Evolutionary conservation across 331 rosid species (phyloP).

Genomic region (Malus hybrid): DNA sequence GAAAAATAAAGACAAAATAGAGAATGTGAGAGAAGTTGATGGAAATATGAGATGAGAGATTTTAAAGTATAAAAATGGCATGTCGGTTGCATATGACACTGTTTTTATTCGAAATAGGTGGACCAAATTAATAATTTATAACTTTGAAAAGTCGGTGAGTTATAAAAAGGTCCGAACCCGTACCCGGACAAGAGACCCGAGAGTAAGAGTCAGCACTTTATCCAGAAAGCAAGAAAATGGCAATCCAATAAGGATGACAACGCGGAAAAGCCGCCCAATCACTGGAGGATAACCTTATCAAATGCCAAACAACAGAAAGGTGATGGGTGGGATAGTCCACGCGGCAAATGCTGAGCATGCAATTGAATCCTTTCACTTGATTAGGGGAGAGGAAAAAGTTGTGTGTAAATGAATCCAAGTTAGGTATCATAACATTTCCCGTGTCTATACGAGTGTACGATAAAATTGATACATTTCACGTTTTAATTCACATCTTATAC

Average conservation of each 20-base stretch:
- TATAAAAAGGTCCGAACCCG: background rate
- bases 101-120: background rate
- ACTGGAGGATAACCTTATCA: conserved; percentile 59
- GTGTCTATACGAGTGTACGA: no score
- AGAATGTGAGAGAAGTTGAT: rapidly evolving
- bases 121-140: background rate
- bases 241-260: conserved; percentile 28
- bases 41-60: background rate
- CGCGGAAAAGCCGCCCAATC: conserved; percentile 40
- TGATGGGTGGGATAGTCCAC: background rate
- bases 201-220: background rate
- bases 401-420: background rate
- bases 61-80: no score
- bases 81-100: no score
- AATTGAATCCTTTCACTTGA: background rate
- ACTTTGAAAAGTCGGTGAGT: background rate
- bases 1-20: no score
- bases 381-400: background rate
- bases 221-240: background rate
- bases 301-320: background rate
- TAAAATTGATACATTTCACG: no score
- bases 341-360: background rate
- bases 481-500: no score
- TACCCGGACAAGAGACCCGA: background rate
- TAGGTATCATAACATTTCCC: no score